Evolutionary conservation across 140 eudicot species (phyloP).

Genomic region (Anethum foeniculum): DNA sequence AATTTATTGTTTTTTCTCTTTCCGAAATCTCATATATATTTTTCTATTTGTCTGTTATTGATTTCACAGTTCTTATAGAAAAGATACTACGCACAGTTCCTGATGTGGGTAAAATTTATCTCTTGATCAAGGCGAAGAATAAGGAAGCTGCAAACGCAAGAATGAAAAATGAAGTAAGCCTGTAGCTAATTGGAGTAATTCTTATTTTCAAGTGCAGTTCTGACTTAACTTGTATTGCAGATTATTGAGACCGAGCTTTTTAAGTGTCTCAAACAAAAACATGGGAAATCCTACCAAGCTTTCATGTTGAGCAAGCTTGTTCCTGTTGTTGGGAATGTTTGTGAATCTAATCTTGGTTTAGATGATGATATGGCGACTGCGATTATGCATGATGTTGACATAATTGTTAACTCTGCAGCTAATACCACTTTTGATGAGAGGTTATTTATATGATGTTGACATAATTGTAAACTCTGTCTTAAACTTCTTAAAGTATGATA

Average conservation of each 20-base stretch:
- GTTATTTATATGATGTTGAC: conserved; percentile 19
- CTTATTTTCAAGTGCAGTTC: conserved; percentile 9
- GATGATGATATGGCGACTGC: conserved; percentile 43
- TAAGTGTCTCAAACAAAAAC: conserved; percentile 63
- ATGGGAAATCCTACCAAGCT: conserved; percentile 71
- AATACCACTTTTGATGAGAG: conserved; percentile 94
- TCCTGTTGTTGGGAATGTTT: conserved; percentile 83
- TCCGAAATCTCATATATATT: neutral
- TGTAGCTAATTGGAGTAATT: neutral
- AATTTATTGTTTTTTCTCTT: neutral
- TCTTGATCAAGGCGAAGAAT: conserved; percentile 84
- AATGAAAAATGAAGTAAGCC: conserved; percentile 68
- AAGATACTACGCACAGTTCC: conserved; percentile 84
- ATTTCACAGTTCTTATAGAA: conserved; percentile 64
- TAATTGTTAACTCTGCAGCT: conserved; percentile 90
- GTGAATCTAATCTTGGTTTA: conserved; percentile 73
- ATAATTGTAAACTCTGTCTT: too few relatives aligned
- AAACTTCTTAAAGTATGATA: too few relatives aligned
- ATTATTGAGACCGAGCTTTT: conserved; percentile 73
- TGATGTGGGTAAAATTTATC: conserved; percentile 76
- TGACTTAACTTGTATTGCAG: conserved; percentile 37
- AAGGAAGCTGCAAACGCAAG: conserved; percentile 61
- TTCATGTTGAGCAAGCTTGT: conserved; percentile 87
- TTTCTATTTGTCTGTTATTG: conserved; percentile 7
- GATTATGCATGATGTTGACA: conserved; percentile 69